Conservation (phyloP, 352 stramenopile genomes). For the Phytophthora boehmeriae region DNA sequence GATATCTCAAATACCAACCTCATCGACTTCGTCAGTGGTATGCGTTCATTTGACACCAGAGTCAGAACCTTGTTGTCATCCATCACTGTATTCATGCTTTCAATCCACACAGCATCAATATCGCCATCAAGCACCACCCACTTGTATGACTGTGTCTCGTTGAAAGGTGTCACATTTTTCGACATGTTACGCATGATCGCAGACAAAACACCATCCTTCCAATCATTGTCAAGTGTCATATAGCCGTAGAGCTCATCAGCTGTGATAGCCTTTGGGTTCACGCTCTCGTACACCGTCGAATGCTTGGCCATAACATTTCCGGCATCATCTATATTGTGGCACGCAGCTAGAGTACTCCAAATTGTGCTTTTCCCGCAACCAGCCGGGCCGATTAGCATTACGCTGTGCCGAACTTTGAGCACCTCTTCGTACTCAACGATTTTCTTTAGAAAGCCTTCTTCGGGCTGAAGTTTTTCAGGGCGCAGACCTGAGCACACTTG, state of each 20-base stretch:
- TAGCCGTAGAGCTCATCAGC: slow-evolving; percentile 94
- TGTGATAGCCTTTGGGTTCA: slow-evolving; percentile 96
- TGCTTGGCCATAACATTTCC: slow-evolving; percentile 84
- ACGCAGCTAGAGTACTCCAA: slow-evolving; percentile 93
- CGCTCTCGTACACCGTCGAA: slow-evolving; percentile 93
- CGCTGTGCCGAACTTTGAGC: slow-evolving; percentile 94
- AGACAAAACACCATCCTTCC: slow-evolving; percentile 96
- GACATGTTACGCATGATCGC: slow-evolving; percentile 98
- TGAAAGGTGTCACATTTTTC: slow-evolving; percentile 90
- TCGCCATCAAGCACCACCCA: slow-evolving; percentile 94
- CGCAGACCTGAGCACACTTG: slow-evolving; percentile 56
- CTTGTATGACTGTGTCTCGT: slow-evolving; percentile 85
- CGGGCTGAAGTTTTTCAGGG: slow-evolving; percentile 84
- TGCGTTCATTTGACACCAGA: slow-evolving; percentile 97
- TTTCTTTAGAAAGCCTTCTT: slow-evolving; percentile 97
- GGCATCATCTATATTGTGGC: slow-evolving; percentile 59
- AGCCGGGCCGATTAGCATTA: slow-evolving; percentile 96
- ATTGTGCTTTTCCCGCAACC: slow-evolving; percentile 96
- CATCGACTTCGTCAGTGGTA: slow-evolving; percentile 95
- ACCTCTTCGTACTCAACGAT: slow-evolving; percentile 95
- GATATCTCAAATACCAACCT: slow-evolving; percentile 98
- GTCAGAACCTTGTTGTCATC: slow-evolving; percentile 96
- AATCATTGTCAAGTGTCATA: slow-evolving; percentile 98
- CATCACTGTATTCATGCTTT: slow-evolving; percentile 94
- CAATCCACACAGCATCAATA: slow-evolving; percentile 95